Conservation (phyloP, 2,329 filamentous ascomycete species). For the Spiromastix sp. region DNA sequence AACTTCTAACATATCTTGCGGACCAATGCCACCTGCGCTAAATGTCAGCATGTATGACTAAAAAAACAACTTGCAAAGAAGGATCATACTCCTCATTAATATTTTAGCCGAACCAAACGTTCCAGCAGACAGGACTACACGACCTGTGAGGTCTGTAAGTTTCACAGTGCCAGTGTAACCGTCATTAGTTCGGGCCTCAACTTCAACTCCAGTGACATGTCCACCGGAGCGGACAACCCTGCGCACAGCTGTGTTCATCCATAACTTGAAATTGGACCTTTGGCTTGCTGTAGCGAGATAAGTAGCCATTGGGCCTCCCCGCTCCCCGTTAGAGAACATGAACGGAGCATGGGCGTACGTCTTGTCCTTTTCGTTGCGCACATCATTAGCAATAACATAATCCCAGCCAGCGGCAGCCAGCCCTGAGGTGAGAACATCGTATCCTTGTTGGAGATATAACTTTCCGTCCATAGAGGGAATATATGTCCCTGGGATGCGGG, state of each 20-base stretch:
- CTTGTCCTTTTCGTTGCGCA: conserved; percentile 54
- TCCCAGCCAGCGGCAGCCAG: conserved; percentile 53
- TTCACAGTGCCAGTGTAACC: conserved; percentile 52
- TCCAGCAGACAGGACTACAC: conserved; percentile 58
- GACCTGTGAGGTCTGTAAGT: conserved; percentile 46
- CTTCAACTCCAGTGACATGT: conserved; percentile 56
- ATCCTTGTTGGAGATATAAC: conserved; percentile 56
- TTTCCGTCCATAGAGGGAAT: conserved; percentile 56
- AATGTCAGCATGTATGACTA: no score
- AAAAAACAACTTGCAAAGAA: no score
- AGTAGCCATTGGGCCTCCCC: conserved; percentile 60
- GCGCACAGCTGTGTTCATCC: conserved; percentile 56
- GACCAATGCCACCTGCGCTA: conserved; percentile 57
- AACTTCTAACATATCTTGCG: conserved; percentile 36
- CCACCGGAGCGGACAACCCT: conserved; percentile 55
- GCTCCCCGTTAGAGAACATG: conserved; percentile 57
- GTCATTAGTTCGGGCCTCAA: conserved; percentile 41
- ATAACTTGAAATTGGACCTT: conserved; percentile 56
- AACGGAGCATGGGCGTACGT: conserved; percentile 55
- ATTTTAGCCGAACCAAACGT: conserved; percentile 61
- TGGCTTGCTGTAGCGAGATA: conserved; percentile 55
- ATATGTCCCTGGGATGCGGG: conserved; percentile 59
- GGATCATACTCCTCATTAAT: conserved; percentile 24
- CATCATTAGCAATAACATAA: conserved; percentile 48
- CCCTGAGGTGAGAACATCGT: conserved; percentile 50